Conservation (phyloP, 2,329 filamentous ascomycete species). For the Nemania bipapillata region DNA sequence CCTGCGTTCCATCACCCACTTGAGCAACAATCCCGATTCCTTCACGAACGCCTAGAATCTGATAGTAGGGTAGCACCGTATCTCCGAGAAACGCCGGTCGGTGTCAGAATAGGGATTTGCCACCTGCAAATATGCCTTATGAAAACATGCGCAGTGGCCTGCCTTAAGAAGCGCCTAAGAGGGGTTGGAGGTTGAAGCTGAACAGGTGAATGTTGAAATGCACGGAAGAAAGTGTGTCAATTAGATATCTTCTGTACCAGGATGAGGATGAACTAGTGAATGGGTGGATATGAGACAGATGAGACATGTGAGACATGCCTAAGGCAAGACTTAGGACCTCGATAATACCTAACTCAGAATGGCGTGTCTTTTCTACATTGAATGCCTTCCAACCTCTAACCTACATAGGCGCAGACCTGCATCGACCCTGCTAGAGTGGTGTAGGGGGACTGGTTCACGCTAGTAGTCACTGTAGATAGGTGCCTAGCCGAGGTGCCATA, state of each 20-base stretch:
- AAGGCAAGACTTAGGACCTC: background rate
- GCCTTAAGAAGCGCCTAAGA: too few relatives aligned
- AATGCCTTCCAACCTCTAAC: background rate
- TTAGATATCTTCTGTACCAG: too few relatives aligned
- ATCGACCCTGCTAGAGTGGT: too few relatives aligned
- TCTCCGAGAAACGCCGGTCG: constrained; percentile 11
- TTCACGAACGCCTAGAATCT: constrained; percentile 12
- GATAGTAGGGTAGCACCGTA: constrained; percentile 22
- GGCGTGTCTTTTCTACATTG: background rate
- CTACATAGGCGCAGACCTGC: too few relatives aligned
- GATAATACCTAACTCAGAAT: background rate
- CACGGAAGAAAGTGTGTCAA: background rate
- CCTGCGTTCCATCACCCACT: constrained; percentile 17
- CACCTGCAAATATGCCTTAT: background rate
- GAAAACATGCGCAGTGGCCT: background rate
- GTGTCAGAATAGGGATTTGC: constrained; percentile 1
- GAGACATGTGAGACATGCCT: too few relatives aligned
- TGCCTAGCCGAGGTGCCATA: background rate
- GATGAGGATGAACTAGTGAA: too few relatives aligned
- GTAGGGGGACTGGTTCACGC: too few relatives aligned
- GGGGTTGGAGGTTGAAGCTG: background rate
- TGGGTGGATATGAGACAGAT: too few relatives aligned
- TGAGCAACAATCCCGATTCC: constrained; percentile 10
- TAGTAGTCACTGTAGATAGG: too few relatives aligned
- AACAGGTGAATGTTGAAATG: background rate